A percentile compares a stretch with the other conserved stretches of the same genome.
Conservation (phyloP, 2,329 filamentous ascomycete species). For the Geosmithia morbida region DNA sequence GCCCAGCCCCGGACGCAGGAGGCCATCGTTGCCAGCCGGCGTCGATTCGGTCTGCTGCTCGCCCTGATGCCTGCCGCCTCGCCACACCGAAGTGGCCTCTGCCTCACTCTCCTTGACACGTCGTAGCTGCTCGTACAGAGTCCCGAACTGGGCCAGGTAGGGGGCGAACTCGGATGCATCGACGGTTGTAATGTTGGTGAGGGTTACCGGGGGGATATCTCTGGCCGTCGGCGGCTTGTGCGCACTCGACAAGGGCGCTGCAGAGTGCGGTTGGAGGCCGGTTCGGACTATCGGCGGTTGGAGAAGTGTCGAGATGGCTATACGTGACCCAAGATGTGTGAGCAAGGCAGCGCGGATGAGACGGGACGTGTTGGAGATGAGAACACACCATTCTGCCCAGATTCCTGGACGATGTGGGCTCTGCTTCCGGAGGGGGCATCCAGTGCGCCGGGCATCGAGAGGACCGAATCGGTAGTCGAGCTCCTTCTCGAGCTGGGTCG, state of each 20-base stretch:
- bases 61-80: slow-evolving; percentile 27
- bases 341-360: neutral
- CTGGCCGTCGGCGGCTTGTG: slow-evolving; percentile 72
- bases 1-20: slow-evolving; percentile 25
- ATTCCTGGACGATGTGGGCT: slow-evolving; percentile 47
- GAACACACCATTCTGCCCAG: slow-evolving; percentile 64
- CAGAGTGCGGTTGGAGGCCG: slow-evolving; percentile 66
- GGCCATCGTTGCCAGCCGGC: slow-evolving; percentile 21
- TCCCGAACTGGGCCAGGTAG: slow-evolving; percentile 75
- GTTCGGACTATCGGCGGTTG: slow-evolving; percentile 83
- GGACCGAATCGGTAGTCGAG: slow-evolving; percentile 77
- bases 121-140: slow-evolving; percentile 78
- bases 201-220: slow-evolving; percentile 85
- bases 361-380: too few species aligned
- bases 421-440: slow-evolving; percentile 46
- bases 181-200: slow-evolving; percentile 77
- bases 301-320: slow-evolving; percentile 85
- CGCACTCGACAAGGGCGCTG: slow-evolving; percentile 51
- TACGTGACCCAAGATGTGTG: neutral
- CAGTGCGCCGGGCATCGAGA: slow-evolving; percentile 72
- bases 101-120: slow-evolving; percentile 68
- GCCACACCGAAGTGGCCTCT: slow-evolving; percentile 32
- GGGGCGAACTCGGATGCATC: slow-evolving; percentile 67
- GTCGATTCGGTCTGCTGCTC: slow-evolving; percentile 11
- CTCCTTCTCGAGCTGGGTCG: slow-evolving; percentile 48